Evolutionary conservation across 495 filamentous ascomycete genomes (phyloP), one percentile per base, ranked within the genome.

Genomic region (Aspergillus conjunctus): DNA sequence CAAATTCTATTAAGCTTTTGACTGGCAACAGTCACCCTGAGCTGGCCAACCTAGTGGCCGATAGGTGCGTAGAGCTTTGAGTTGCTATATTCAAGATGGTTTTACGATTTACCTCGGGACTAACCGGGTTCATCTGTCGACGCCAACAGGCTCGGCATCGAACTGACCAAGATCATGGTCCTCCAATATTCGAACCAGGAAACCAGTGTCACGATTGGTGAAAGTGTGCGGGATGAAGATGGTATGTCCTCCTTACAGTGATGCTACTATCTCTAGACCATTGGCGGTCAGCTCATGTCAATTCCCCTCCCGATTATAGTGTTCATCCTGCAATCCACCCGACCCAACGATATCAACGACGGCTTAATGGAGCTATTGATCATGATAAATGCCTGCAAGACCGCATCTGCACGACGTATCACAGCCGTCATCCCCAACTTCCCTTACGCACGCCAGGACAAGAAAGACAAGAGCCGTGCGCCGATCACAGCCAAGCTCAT

Each of bases 381-480:
- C 75, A 96, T 98, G 87, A 97, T 98, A 80, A 96, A 96, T 71
- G 94, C 94, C 54, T 98, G 94, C 83, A 93, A 96, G 66, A 97
- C 94, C 21, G 95, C 94, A 37, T 92, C 88, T n/a, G 92, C 93
- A 6, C 85, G 92, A 60, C 87, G 91, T 61, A 97, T 98, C 76
- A 97, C 92, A 20, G 90, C 90, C 62, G 86, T 92, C 57, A 91
- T 97, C 52, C 94, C 94, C 60, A 97, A 98, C 77, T 98, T 97
- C 79, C 93, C 93, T 30, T 97, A 98, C 68, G 93, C 93, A n/a
- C 91, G 94, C 30, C 94, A 98, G 77, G 94, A 98, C 80, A 98
- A 98, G 81, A 98, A 98, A 76, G 94, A 98, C 77, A 96, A 97
- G 80, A 90, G 87, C 48, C 85, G 94, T 58, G 94, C 93, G 26